Evolutionary conservation across 2,329 filamentous ascomycete genomes (phyloP).

Genomic region (Beauveria scarabaeidicola): DNA sequence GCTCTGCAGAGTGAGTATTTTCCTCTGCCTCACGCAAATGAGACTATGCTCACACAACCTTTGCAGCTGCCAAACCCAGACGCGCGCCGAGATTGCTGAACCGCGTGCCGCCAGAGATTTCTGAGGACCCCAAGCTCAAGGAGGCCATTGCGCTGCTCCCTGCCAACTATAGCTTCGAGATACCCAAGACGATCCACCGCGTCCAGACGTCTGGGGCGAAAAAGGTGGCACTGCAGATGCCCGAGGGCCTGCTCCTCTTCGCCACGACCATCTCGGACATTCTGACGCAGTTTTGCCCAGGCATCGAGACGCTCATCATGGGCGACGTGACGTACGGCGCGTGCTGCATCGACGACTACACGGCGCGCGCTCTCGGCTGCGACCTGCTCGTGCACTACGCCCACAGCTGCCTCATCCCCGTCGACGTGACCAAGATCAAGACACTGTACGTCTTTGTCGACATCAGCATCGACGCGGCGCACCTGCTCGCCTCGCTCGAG

Average conservation of each 20-base stretch:
- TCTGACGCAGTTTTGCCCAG: slow-evolving; percentile 85
- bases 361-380: slow-evolving; percentile 84
- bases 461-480: slow-evolving; percentile 86
- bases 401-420: slow-evolving; percentile 91
- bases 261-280: slow-evolving; percentile 98
- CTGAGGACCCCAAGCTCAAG: slow-evolving; percentile 77
- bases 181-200: slow-evolving; percentile 94
- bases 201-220: slow-evolving; percentile 73
- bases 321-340: slow-evolving; percentile 97
- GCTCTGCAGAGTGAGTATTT: slow-evolving; percentile 41
- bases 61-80: slow-evolving; percentile 59
- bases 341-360: slow-evolving; percentile 98
- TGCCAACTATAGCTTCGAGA: slow-evolving; percentile 96
- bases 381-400: slow-evolving; percentile 95
- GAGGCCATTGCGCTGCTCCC: slow-evolving; percentile 81
- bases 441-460: slow-evolving; percentile 98
- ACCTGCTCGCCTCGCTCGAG: slow-evolving; percentile 78
- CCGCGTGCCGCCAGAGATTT: slow-evolving; percentile 79
- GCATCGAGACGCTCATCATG: slow-evolving; percentile 93
- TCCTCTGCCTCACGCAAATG: background rate
- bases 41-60: background rate
- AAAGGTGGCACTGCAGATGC: slow-evolving; percentile 90
- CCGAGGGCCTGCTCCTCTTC: slow-evolving; percentile 88
- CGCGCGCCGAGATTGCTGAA: slow-evolving; percentile 76
- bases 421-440: slow-evolving; percentile 93